Base-by-base conservation (phyloP, 768 basidiomycete genomes). In the Mycena indigotica region DNA sequence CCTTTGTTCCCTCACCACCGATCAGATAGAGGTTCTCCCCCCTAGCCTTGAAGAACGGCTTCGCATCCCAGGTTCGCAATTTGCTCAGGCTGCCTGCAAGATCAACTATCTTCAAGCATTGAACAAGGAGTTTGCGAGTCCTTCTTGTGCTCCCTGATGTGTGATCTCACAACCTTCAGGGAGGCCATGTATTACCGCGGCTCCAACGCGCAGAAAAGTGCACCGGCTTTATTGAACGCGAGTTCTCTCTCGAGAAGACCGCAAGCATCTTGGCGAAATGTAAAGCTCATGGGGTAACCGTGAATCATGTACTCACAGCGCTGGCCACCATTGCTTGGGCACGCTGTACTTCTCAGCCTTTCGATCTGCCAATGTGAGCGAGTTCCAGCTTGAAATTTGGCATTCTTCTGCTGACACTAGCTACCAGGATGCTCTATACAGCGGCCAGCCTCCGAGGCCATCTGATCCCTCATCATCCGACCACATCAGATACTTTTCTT, bases 401-500 rank as follows among this genome's bases (percentile, higher is more conserved):
- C 30, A 25, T 60, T 29, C 30, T 50, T 12, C n/a, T 21, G 2
- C 23, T 49, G 40, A 53, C 28, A 16, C 46, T 49, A 44, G 45
- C 32, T 51, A 23, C 23, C 41, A 81, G 79, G 62, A 81, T 88
- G 81, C 78, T 88, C 70, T 89, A 89, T 70, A 85, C 86, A 4
- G 87, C 87, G 15, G 72, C 86, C 29, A 89, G 87, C 69, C 72
- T 88, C 23, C 80, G 87, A 2, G 78, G 82, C 3, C 79, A 78
- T 67, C 72, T 79, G 52, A 60, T 70, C 25, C 66, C 68, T 28
- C 67, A 73, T 12, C 64, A 67, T 25, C 46, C 21, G 12, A 8
- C 8, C 2, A 65, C 73, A 30, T 85, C 85, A 23, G 82, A 83
- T 70, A 86, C 83, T 80, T 85, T 82, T 72, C 77, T 87, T 13